phyloP scores from a whole-genome alignment of 768 basidiomycete genomes.

The Kwoniella dejecticola region DNA sequence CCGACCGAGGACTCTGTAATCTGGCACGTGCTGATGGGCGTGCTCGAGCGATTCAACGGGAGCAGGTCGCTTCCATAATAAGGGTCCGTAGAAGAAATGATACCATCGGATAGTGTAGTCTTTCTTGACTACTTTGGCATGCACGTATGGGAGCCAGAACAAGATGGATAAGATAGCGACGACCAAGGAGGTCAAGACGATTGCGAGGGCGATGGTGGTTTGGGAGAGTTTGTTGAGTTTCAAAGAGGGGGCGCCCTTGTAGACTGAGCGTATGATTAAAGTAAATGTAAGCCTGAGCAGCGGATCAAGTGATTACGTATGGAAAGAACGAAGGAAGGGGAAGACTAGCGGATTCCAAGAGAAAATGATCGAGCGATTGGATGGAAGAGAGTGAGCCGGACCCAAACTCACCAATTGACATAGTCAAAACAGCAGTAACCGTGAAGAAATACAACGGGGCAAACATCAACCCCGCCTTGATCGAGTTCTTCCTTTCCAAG shows the following conservation, averaged over 20 bases:
- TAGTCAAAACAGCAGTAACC: slow-evolving; percentile 56
- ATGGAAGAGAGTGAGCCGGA: too few relatives aligned
- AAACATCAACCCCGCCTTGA: slow-evolving; percentile 50
- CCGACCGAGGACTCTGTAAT: slow-evolving; percentile 50
- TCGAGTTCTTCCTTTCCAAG: slow-evolving; percentile 52
- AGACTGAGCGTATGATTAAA: slow-evolving; percentile 28
- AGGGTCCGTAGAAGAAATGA: slow-evolving; percentile 58
- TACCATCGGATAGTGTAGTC: slow-evolving; percentile 58
- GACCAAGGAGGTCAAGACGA: slow-evolving; percentile 55
- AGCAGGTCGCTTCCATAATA: slow-evolving; percentile 55
- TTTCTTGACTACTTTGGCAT: slow-evolving; percentile 56
- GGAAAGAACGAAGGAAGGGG: too few relatives aligned
- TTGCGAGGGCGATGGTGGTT: slow-evolving; percentile 52
- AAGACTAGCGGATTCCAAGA: too few relatives aligned
- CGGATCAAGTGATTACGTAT: too few relatives aligned
- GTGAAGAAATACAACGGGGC: slow-evolving; percentile 53
- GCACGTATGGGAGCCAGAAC: slow-evolving; percentile 59
- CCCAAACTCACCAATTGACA: slow-evolving; percentile 53
- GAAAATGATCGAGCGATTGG: too few relatives aligned
- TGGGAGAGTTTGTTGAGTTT: slow-evolving; percentile 52
- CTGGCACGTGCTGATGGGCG: slow-evolving; percentile 44
- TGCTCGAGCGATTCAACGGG: slow-evolving; percentile 49
- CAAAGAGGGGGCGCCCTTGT: slow-evolving; percentile 58
- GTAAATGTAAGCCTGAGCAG: too few relatives aligned
- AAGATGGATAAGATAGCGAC: slow-evolving; percentile 53